Percentiles rank a stretch among this genome's conserved stretches.
These are phyloP conservation scores for Emergomyces pasteurianus DNA, from an alignment of 2,329 filamentous ascomycete genomes.

Conservation along the genomic window DNA sequence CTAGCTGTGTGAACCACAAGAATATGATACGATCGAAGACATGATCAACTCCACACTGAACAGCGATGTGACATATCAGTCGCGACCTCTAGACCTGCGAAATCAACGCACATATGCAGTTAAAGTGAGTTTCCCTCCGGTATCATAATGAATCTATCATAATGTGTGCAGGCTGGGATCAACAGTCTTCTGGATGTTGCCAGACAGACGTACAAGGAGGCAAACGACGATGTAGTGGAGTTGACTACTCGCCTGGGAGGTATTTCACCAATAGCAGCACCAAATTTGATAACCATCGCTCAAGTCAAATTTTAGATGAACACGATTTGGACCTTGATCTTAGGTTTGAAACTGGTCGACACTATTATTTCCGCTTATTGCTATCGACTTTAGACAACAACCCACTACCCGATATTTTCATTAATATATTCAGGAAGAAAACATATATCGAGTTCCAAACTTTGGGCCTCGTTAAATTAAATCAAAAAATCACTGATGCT, in stretches of 20 bases:
- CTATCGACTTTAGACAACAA: slow-evolving; percentile 48
- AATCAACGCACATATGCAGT: slow-evolving; percentile 89
- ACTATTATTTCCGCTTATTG: slow-evolving; percentile 64
- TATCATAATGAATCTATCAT: slow-evolving; percentile 6
- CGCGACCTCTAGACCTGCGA: slow-evolving; percentile 67
- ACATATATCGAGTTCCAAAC: slow-evolving; percentile 81
- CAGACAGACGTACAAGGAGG: slow-evolving; percentile 79
- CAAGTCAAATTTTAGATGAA: slow-evolving; percentile 34
- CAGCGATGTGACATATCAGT: slow-evolving; percentile 66
- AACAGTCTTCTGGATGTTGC: slow-evolving; percentile 82
- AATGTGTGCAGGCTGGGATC: slow-evolving; percentile 51
- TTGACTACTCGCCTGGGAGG: slow-evolving; percentile 57
- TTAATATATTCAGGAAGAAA: slow-evolving; percentile 64
- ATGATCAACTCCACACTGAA: slow-evolving; percentile 64
- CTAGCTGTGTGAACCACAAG: slow-evolving; percentile 52
- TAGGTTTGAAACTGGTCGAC: slow-evolving; percentile 63
- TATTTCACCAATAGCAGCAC: slow-evolving; percentile 22
- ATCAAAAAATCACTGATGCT: slow-evolving; percentile 62
- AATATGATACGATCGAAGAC: slow-evolving; percentile 47
- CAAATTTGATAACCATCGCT: neutral
- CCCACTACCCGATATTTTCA: slow-evolving; percentile 54
- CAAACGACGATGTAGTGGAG: slow-evolving; percentile 62
- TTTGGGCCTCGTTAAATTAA: slow-evolving; percentile 69
- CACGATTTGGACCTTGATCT: slow-evolving; percentile 52
- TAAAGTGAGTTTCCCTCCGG: slow-evolving; percentile 39